phyloP scores from a whole-genome alignment of 192 early-diverging fungal species.

The Umbelopsis vinacea region DNA sequence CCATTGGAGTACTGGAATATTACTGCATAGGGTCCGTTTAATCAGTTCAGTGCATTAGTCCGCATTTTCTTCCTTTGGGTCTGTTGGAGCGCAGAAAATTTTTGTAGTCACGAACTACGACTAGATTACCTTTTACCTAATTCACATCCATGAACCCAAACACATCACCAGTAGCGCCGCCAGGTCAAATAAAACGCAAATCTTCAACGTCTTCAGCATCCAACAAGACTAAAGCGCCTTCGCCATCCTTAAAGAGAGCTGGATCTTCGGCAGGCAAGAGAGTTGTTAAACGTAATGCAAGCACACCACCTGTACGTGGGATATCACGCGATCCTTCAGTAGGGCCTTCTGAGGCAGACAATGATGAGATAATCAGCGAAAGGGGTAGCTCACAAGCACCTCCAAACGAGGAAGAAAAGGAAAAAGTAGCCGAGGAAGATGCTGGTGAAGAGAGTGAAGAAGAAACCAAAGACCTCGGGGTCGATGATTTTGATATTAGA shows the following conservation, averaged over 20 bases:
- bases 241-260: constrained; percentile 10
- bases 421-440: constrained; percentile 31
- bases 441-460: constrained; percentile 57
- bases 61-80: no score
- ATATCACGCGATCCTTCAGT: constrained; percentile 16
- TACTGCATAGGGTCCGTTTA: no score
- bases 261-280: constrained; percentile 11
- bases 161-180: not conserved
- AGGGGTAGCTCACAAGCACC: constrained; percentile 9
- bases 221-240: not conserved
- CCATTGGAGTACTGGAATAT: no score
- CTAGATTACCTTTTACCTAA: no score
- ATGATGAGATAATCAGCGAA: not conserved
- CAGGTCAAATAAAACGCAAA: constrained; percentile 4
- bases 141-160: not conserved
- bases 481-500: constrained; percentile 53
- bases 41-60: no score
- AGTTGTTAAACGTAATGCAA: constrained; percentile 12
- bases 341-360: constrained; percentile 15
- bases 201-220: not conserved
- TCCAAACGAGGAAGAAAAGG: constrained; percentile 24
- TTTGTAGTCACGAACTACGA: not conserved
- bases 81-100: not conserved
- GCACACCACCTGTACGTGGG: constrained; percentile 5
- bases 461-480: constrained; percentile 55